phyloP scores from a whole-genome alignment of 331 rosid species.

The Phaseolus coccineus region DNA sequence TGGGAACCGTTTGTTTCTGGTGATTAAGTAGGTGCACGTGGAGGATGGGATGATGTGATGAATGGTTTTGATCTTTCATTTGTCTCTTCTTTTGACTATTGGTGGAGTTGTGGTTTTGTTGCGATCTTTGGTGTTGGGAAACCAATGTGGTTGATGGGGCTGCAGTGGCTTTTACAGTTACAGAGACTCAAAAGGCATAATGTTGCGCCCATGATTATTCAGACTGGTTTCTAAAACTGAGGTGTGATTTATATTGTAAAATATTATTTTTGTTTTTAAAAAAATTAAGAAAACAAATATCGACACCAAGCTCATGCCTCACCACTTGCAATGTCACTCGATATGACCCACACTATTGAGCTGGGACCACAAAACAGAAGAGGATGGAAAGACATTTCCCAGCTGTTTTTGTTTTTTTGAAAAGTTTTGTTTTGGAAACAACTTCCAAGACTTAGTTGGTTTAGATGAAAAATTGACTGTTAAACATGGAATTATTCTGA shows the following conservation, averaged over 20 bases:
- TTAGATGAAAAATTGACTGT: neutral
- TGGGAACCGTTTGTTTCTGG: constrained; percentile 16
- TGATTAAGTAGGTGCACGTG: constrained; percentile 32
- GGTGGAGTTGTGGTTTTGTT: constrained; percentile 3
- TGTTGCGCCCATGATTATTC: neutral
- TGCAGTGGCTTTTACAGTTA: neutral
- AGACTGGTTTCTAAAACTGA: neutral
- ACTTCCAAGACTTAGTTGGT: neutral
- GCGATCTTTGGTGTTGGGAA: neutral
- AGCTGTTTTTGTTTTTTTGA: neutral
- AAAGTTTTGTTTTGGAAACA: neutral
- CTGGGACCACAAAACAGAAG: constrained; percentile 1
- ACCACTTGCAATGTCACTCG: neutral
- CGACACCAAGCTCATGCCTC: neutral
- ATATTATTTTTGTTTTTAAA: neutral
- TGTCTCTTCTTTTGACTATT: constrained; percentile 24
- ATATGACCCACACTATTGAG: neutral
- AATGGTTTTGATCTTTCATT: constrained; percentile 23
- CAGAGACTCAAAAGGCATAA: neutral
- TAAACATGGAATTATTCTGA: neutral
- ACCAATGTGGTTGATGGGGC: neutral
- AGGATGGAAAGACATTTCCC: neutral
- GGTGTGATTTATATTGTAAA: neutral
- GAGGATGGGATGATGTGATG: constrained; percentile 24
- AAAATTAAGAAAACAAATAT: no score